Base-by-base conservation (phyloP, 2,329 filamentous ascomycete genomes). In the Trichoderma hamatum region DNA sequence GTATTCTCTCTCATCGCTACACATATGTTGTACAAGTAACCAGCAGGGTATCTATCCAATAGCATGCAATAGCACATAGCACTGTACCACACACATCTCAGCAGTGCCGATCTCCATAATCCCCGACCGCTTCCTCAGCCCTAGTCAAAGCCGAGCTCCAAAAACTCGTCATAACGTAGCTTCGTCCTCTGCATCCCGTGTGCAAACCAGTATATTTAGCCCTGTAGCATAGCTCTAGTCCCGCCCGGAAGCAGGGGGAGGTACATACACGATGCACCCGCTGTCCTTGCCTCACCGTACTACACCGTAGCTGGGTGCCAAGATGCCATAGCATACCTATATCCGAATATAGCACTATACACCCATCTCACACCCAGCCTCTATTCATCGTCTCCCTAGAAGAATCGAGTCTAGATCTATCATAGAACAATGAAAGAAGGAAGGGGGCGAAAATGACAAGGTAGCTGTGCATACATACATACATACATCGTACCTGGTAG, bases 101-200 rank as follows among this genome's bases (percentile, higher is more conserved):
- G 11, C 26, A 14, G 24, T n/a, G 61, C 61, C 61, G 61, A 64
- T 64, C 61, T 54, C 43, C 61, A 54, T 39, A 13, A 64, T 32
- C 61, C 54, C 58, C 58, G 43, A 11, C 43, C 46, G 10, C 46
- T 5, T 11, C 46, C 46, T 54, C 61, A 54, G 61, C 49, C 49
- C 61, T 64, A 64, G 61, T 64, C 21, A 14, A 63, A n/a, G 9
- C 26, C 5, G 46, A 49, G 46, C 11, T 14, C 28, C n/a, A 28
- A n/a, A 34, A 51, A 6, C n/a, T 43, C 59, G 59, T 62, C 43
- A 62, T 62, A 54, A 28, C 51, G 51, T 54, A 54, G 24, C 24
- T 28, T 30, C 46, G 21, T 11, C 6, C 14, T 28, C 39, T 43
- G 19, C 39, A n/a, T 43, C n/a, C 19, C 14, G 19, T 28, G 5